Conservation (phyloP, 805 yeast genomes). For the Saccharomycopsis sp. region DNA sequence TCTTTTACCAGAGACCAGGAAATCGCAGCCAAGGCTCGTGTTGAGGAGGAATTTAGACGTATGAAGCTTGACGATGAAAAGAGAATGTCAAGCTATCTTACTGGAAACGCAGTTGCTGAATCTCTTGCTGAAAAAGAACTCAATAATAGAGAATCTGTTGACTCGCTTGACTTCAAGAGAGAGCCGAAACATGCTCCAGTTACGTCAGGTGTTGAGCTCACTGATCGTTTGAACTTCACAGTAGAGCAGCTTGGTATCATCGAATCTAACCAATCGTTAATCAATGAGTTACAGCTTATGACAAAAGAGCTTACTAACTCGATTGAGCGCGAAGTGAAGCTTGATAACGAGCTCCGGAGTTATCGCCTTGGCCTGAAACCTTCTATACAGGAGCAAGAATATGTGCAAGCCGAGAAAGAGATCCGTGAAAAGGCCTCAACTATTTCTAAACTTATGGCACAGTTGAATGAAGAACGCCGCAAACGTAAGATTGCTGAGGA, state of each 20-base stretch:
- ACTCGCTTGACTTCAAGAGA: conserved; percentile 17
- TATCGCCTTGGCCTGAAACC: conserved; percentile 7
- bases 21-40: conserved; percentile 17
- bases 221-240: conserved; percentile 34
- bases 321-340: conserved; percentile 56
- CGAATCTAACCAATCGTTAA: conserved; percentile 49
- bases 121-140: neutral
- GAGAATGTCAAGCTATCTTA: neutral
- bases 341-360: conserved; percentile 41
- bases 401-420: conserved; percentile 28
- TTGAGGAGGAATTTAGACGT: conserved; percentile 10
- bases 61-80: neutral
- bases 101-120: neutral
- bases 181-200: conserved; percentile 22
- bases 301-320: conserved; percentile 70
- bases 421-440: conserved; percentile 34
- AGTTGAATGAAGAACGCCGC: conserved; percentile 56
- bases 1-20: conserved; percentile 7
- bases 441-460: conserved; percentile 48
- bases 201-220: conserved; percentile 7
- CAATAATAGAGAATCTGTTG: conserved; percentile 20
- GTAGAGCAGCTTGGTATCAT: conserved; percentile 58
- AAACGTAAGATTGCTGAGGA: conserved; percentile 67
- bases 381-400: neutral
- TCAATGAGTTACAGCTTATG: conserved; percentile 59